Evolutionary conservation across 2,329 filamentous ascomycete genomes (phyloP).

Genomic region (Pseudonectria foliicola): DNA sequence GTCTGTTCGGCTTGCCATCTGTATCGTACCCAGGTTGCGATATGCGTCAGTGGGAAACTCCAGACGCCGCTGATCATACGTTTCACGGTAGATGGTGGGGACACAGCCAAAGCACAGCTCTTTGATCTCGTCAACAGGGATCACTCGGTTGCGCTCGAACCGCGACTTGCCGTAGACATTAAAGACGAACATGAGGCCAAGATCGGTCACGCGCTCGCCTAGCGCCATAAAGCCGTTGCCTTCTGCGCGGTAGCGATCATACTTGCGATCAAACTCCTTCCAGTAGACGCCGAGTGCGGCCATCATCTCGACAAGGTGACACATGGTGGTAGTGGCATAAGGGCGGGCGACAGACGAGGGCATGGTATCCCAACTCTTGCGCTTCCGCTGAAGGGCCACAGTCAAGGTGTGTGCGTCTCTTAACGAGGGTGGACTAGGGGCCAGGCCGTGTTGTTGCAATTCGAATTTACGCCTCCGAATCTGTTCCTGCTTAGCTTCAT

Average conservation of each 20-base stretch:
- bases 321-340: conserved; percentile 49
- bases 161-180: conserved; percentile 40
- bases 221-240: conserved; percentile 48
- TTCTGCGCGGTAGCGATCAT: conserved; percentile 46
- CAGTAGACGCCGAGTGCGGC: conserved; percentile 50
- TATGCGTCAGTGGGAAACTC: conserved; percentile 32
- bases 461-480: conserved; percentile 13
- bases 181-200: conserved; percentile 50
- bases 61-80: conserved; percentile 32
- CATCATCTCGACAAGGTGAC: conserved; percentile 47
- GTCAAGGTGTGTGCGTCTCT: conserved; percentile 32
- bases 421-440: conserved; percentile 18
- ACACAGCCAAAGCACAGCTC: conserved; percentile 49
- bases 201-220: conserved; percentile 38
- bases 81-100: conserved; percentile 44
- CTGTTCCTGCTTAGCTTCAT: too few relatives aligned
- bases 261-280: conserved; percentile 48
- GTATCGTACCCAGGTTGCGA: conserved; percentile 35
- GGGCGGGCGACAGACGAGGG: conserved; percentile 39
- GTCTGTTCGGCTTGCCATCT: conserved; percentile 42
- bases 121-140: conserved; percentile 47
- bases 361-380: conserved; percentile 47
- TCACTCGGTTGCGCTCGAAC: conserved; percentile 44
- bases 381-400: conserved; percentile 40
- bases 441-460: conserved; percentile 13